Conservation (phyloP, 257 asterid genomes). For the Asclepias syriaca region DNA sequence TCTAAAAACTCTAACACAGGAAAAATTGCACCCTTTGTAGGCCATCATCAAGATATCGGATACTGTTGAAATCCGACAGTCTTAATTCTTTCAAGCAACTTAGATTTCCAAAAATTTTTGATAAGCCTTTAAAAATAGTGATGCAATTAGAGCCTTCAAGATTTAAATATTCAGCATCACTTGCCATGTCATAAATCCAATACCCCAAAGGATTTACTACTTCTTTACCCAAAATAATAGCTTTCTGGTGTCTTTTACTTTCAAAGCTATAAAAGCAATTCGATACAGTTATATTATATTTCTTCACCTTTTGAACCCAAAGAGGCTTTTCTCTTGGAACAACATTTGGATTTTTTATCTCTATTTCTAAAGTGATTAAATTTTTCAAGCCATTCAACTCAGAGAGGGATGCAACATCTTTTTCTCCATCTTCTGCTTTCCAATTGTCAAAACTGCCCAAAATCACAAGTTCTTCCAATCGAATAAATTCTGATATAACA, state of each 20-base stretch:
- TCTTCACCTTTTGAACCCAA: neutral
- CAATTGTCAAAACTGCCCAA: neutral
- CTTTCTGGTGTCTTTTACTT: too few relatives aligned
- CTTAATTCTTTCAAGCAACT: too few relatives aligned
- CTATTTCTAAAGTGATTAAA: neutral
- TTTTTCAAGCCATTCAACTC: neutral
- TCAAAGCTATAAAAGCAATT: rapidly evolving
- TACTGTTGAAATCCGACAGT: too few relatives aligned
- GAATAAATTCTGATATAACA: constrained; percentile 6
- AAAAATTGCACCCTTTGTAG: too few relatives aligned
- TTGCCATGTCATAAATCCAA: too few relatives aligned
- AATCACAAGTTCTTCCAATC: constrained; percentile 17
- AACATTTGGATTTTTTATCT: neutral
- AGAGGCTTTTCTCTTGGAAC: neutral
- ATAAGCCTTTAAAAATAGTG: too few relatives aligned
- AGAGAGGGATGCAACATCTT: neutral
- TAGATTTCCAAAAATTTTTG: too few relatives aligned
- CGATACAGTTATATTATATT: neutral
- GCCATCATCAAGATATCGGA: too few relatives aligned
- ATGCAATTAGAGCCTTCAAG: too few relatives aligned
- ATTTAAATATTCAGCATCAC: too few relatives aligned
- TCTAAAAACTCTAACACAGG: too few relatives aligned
- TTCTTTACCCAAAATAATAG: neutral
- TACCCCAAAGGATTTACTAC: neutral
- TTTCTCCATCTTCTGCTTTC: neutral